Percentiles rank a stretch among this genome's conserved stretches.
Conservation (phyloP, 352 stramenopile species). For the Phytophthora lateralis region DNA sequence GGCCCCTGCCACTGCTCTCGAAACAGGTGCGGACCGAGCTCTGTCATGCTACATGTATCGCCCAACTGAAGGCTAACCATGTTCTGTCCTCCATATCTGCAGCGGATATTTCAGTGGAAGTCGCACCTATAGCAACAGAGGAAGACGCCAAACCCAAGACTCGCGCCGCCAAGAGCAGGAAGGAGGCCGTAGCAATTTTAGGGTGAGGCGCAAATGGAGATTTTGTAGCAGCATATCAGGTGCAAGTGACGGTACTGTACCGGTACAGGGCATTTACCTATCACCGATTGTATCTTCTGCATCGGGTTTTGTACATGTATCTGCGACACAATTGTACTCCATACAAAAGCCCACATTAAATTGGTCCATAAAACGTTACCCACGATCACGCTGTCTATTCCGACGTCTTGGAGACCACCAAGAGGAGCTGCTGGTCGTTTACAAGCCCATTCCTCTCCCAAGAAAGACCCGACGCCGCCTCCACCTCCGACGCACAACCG, state of each 20-base stretch:
- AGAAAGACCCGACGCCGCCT: too few relatives aligned
- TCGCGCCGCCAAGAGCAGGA: slow-evolving; percentile 24
- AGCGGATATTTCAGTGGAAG: slow-evolving; percentile 23
- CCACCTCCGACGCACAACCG: neutral
- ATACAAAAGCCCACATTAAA: slow-evolving; percentile 1
- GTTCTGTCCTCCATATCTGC: neutral
- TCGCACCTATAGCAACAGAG: slow-evolving; percentile 17
- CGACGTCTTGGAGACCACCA: neutral
- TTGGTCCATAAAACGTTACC: slow-evolving; percentile 1
- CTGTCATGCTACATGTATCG: neutral
- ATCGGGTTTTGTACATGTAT: neutral
- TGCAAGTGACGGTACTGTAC: slow-evolving; percentile 2
- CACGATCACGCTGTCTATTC: neutral
- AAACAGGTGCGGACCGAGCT: slow-evolving; percentile 40
- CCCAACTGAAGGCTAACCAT: neutral
- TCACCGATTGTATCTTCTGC: slow-evolving; percentile 11
- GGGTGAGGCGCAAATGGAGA: slow-evolving; percentile 18
- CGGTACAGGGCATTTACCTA: slow-evolving; percentile 9
- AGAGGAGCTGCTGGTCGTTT: neutral
- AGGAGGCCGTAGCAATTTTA: slow-evolving; percentile 44
- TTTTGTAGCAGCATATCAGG: slow-evolving; percentile 18
- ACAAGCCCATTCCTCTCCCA: neutral
- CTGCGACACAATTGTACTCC: slow-evolving; percentile 13
- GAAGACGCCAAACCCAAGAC: slow-evolving; percentile 13
- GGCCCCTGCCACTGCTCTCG: slow-evolving; percentile 48